Evolutionary conservation across 169 alveolate species (phyloP).

Genomic region (Eimeria mitis): DNA sequence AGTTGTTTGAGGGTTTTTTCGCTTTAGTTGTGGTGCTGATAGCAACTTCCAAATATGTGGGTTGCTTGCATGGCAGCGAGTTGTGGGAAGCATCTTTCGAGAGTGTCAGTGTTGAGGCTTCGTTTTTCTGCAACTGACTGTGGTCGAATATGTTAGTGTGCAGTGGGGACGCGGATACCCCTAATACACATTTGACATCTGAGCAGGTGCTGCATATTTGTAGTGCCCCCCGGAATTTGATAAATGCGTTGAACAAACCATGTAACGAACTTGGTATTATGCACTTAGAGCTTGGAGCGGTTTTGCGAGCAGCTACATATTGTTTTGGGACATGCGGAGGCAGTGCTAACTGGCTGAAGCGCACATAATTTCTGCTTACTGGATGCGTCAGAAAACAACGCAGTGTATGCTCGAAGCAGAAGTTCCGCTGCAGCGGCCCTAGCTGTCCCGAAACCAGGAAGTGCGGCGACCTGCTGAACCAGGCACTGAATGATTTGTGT

Average conservation of each 20-base stretch:
- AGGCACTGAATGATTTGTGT: not conserved
- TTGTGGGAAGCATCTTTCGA: not conserved
- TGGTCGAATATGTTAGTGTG: too few species aligned
- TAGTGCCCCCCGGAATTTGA: not conserved
- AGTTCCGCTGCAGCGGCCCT: not conserved
- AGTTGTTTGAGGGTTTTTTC: not conserved
- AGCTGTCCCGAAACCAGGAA: not conserved
- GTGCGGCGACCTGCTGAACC: not conserved
- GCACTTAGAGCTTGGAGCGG: not conserved
- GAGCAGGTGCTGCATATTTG: not conserved
- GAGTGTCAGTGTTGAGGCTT: not conserved
- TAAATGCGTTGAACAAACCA: not conserved
- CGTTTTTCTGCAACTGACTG: not conserved
- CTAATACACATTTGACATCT: not conserved
- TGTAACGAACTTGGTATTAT: not conserved
- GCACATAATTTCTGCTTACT: too few species aligned
- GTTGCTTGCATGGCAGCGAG: not conserved
- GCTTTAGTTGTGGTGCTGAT: not conserved
- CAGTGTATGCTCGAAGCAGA: not conserved
- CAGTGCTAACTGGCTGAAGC: not conserved
- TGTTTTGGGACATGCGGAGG: not conserved
- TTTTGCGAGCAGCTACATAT: not conserved
- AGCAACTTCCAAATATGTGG: not conserved
- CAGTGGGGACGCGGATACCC: not conserved
- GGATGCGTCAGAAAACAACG: not conserved